Conservation (phyloP, 768 basidiomycete genomes). For the Lactarius indigo region DNA sequence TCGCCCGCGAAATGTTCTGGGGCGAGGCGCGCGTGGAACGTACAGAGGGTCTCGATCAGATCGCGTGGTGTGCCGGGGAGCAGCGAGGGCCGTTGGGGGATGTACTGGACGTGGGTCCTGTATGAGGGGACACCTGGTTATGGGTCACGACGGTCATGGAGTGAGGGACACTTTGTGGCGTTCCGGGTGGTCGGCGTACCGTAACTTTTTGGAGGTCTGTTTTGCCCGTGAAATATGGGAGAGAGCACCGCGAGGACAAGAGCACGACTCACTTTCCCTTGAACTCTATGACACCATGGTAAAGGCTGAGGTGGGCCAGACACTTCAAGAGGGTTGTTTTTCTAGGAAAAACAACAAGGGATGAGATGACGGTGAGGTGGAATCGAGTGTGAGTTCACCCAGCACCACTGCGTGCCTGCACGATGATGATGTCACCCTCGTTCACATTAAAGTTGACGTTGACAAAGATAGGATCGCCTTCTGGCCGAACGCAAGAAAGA, state of each 20-base stretch:
- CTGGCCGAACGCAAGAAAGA: constrained; percentile 46
- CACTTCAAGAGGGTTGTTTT: constrained; percentile 83
- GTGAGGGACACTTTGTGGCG: not conserved
- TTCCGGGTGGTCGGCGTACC: constrained; percentile 35
- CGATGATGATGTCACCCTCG: constrained; percentile 69
- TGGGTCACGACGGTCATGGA: constrained; percentile 1
- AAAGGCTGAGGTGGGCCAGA: constrained; percentile 72
- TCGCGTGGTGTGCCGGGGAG: constrained; percentile 76
- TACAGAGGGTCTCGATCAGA: constrained; percentile 56
- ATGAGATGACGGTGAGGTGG: not conserved
- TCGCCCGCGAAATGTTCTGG: constrained; percentile 30
- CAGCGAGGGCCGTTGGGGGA: constrained; percentile 86
- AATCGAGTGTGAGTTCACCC: constrained; percentile 43
- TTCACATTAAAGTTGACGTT: constrained; percentile 58
- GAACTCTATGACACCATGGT: constrained; percentile 61
- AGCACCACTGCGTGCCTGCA: constrained; percentile 78
- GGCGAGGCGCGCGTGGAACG: constrained; percentile 43
- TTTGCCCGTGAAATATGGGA: not conserved
- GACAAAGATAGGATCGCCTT: constrained; percentile 53
- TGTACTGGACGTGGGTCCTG: constrained; percentile 77
- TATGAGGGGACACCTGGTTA: constrained; percentile 66
- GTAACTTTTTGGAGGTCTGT: constrained; percentile 48
- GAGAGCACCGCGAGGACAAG: not conserved
- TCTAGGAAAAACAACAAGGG: constrained; percentile 24
- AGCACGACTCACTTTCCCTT: constrained; percentile 55